Conservation (phyloP, 2,329 filamentous ascomycete genomes). For the Cladobotryum mycophilum region DNA sequence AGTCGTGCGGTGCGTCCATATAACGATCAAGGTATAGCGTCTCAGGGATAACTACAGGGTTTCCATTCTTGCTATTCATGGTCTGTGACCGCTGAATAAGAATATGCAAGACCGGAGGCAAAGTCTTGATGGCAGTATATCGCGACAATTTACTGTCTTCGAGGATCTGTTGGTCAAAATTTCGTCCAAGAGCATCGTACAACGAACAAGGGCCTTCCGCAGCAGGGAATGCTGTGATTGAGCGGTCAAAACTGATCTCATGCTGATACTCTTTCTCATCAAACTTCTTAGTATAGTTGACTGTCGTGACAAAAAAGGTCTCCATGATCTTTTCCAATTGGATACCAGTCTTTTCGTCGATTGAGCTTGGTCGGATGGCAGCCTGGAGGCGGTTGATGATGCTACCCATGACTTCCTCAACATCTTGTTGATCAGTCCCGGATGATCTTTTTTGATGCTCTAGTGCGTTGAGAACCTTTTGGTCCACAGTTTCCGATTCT, state of each 20-base stretch:
- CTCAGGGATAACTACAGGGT: conserved; percentile 73
- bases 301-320: conserved; percentile 57
- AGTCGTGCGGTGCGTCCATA: conserved; percentile 59
- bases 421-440: conserved; percentile 77
- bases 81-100: conserved; percentile 79
- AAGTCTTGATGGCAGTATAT: conserved; percentile 66
- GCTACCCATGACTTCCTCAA: conserved; percentile 91
- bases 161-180: conserved; percentile 74
- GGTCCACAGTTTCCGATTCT: conserved; percentile 35
- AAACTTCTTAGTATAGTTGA: conserved; percentile 53
- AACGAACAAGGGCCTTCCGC: conserved; percentile 52
- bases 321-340: conserved; percentile 77
- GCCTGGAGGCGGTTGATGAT: conserved; percentile 87
- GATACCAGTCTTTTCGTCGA: conserved; percentile 57
- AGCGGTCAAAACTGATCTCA: conserved; percentile 52
- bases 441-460: conserved; percentile 41
- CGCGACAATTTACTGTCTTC: conserved; percentile 55
- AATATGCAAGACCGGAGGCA: conserved; percentile 82
- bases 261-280: conserved; percentile 34
- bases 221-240: conserved; percentile 55
- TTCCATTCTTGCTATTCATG: conserved; percentile 67
- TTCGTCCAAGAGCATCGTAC: conserved; percentile 77
- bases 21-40: conserved; percentile 84
- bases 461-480: conserved; percentile 39
- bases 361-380: conserved; percentile 68